These are phyloP conservation scores for Collybiopsis confluens DNA, from an alignment of 768 basidiomycete genomes.

Conservation along the genomic window DNA sequence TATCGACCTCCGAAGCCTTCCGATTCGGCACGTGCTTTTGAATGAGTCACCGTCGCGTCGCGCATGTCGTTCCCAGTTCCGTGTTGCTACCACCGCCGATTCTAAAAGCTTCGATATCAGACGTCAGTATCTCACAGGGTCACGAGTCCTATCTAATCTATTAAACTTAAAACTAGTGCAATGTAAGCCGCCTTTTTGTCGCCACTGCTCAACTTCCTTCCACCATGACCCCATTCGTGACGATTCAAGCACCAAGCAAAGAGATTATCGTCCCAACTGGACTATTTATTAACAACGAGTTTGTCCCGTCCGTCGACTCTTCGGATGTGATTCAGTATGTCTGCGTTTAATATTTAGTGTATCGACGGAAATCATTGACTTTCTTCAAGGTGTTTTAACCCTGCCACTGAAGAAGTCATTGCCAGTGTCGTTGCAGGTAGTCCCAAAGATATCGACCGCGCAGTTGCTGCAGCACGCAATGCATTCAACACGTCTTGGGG, in stretches of 20 bases:
- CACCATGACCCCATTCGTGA: conserved; percentile 43
- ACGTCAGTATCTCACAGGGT: not conserved
- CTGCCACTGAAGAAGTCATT: conserved; percentile 72
- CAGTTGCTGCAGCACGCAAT: conserved; percentile 76
- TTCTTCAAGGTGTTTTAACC: conserved; percentile 62
- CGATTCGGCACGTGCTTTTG: not conserved
- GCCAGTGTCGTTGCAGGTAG: conserved; percentile 70
- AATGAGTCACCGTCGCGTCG: not conserved
- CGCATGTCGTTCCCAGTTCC: no score
- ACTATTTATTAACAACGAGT: conserved; percentile 90
- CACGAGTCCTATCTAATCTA: no score
- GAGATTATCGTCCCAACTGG: conserved; percentile 69
- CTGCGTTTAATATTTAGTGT: not conserved
- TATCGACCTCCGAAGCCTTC: not conserved
- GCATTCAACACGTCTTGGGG: conserved; percentile 90
- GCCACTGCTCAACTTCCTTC: not conserved
- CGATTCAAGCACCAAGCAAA: conserved; percentile 39
- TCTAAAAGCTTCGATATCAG: no score
- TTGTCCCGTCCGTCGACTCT: conserved; percentile 72
- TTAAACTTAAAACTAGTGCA: no score
- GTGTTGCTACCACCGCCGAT: no score
- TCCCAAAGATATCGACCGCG: conserved; percentile 73
- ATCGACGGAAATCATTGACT: conserved; percentile 12
- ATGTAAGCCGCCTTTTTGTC: not conserved
- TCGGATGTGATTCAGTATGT: conserved; percentile 60